Evolutionary conservation across 441 rosid genomes (phyloP).

Genomic region (Populus hybrid): DNA sequence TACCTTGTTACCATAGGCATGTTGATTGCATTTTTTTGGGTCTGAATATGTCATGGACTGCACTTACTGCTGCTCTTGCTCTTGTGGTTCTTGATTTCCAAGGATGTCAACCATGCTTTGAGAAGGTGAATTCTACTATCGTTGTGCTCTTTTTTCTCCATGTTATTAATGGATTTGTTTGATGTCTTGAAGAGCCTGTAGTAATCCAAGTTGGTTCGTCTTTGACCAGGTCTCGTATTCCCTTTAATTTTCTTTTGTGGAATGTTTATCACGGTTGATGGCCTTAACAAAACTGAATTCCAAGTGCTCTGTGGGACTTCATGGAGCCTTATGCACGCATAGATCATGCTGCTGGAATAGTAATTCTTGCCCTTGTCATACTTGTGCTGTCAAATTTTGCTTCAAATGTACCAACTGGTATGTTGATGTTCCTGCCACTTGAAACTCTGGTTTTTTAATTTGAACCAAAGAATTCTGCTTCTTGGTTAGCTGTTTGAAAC

Average conservation of each 20-base stretch:
- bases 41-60: slow-evolving; percentile 83
- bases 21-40: slow-evolving; percentile 64
- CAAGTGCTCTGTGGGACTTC: slow-evolving; percentile 62
- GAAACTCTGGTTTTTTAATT: neutral
- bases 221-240: slow-evolving; percentile 69
- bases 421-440: slow-evolving; percentile 7
- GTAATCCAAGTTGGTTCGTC: neutral
- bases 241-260: slow-evolving; percentile 84
- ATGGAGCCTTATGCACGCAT: slow-evolving; percentile 68
- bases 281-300: slow-evolving; percentile 81
- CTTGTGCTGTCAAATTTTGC: slow-evolving; percentile 68
- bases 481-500: neutral
- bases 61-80: slow-evolving; percentile 76
- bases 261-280: slow-evolving; percentile 81
- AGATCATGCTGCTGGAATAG: slow-evolving; percentile 40
- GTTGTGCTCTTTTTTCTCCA: neutral
- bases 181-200: neutral
- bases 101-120: slow-evolving; percentile 65
- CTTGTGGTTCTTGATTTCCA: slow-evolving; percentile 76
- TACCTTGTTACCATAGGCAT: slow-evolving; percentile 60
- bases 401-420: slow-evolving; percentile 90
- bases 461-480: neutral
- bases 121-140: slow-evolving; percentile 50
- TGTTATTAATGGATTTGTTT: neutral
- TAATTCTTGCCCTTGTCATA: slow-evolving; percentile 58